Base-by-base conservation (phyloP, 371 early-diverging fungal species). In the Mucor sp. region DNA sequence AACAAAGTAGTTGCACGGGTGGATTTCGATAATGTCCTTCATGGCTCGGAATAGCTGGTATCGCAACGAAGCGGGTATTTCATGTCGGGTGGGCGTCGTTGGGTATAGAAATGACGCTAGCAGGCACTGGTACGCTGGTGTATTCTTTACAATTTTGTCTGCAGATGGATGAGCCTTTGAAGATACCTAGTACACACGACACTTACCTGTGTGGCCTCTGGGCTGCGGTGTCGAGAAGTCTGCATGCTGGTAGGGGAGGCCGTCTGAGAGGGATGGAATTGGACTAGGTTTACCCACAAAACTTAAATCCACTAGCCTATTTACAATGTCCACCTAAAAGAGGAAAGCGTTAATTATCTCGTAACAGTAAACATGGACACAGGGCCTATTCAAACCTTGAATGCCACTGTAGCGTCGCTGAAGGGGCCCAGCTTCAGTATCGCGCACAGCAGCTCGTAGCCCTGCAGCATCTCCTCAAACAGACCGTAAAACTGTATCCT, bases 1-100 rank as follows among this genome's bases (percentile, higher is more conserved):
- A n/a, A 85, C 69, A 57, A 89, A 89, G 61, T 87, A 89, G 62
- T 89, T 89, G 57, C 83, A 76, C 8, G 81, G 82, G 41, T 86
- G 77, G 28, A 68, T 69, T 33, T 74, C 67, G 30, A 86, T 81
- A 25, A 81, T 71, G 23, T 69, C 69, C 32, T 82, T 70, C 28
- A 87, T 60, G 0, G 78, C 76, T 6, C 74, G 44, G 41, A 87
- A 84, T 14, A 83, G 65, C 4, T 70, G 69, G 12, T 67, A 41
- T 7, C 72, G 71, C 11, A 84, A 37, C 23, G 60, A 59, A 43
- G n/a, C 56, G 37, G 37, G 72, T 14, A 39, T 62, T 68, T 67
- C 67, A 30, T 66, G 60, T 21, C 57, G 61, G 44, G 23, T 60
- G 33, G 48, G 70, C 12, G 43, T 67, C 60, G 71, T 60, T 14